These are phyloP conservation scores for Leccinum olivaceopallidum DNA, from an alignment of 768 basidiomycete genomes.

Conservation along the genomic window DNA sequence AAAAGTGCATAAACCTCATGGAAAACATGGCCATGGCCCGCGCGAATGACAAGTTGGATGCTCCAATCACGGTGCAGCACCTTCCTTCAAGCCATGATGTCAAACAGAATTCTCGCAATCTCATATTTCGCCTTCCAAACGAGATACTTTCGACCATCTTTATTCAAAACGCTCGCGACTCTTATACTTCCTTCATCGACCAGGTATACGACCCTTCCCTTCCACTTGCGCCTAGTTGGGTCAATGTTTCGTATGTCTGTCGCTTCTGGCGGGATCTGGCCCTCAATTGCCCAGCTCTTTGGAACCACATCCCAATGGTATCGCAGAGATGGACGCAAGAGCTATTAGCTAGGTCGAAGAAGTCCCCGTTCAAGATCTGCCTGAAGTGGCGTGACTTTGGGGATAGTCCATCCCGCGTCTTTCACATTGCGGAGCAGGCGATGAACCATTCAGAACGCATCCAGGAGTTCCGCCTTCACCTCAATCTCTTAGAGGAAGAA, in stretches of 20 bases:
- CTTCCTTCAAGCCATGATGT: too few relatives aligned
- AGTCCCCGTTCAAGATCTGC: not conserved
- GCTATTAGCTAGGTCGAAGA: not conserved
- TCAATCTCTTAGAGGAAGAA: not conserved
- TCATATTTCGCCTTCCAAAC: not conserved
- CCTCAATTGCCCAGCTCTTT: not conserved
- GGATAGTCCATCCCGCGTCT: not conserved
- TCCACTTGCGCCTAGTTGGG: not conserved
- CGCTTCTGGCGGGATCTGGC: not conserved
- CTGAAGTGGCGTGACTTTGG: not conserved
- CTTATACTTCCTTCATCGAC: not conserved
- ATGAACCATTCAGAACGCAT: conserved; percentile 1
- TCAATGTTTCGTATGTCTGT: not conserved
- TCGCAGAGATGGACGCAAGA: not conserved
- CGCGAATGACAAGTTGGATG: too few relatives aligned
- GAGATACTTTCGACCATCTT: not conserved
- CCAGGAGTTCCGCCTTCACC: not conserved
- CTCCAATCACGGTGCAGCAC: too few relatives aligned
- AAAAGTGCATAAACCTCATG: too few relatives aligned
- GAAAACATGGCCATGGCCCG: too few relatives aligned
- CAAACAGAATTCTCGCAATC: not conserved
- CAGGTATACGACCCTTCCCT: not conserved
- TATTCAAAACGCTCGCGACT: not conserved
- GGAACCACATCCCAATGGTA: not conserved
- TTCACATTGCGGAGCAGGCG: not conserved